Evolutionary conservation across 805 yeast genomes (phyloP), one percentile per base, ranked within the genome.

Genomic region (Yamadazyma laniorum): DNA sequence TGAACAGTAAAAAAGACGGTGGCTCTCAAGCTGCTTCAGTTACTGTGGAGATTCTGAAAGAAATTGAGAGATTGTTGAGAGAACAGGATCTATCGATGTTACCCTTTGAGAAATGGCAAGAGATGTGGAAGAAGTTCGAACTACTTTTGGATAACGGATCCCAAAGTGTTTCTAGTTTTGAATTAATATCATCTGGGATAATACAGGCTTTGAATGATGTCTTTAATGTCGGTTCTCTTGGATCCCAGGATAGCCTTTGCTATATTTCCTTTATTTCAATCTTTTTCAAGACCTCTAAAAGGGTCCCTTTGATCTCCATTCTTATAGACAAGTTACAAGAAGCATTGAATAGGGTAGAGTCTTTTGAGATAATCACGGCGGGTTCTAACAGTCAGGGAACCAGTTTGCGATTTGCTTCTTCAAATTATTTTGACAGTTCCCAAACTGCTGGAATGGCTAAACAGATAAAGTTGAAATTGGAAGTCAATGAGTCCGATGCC

Each of bases 281-380:
- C 1, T 77, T 77, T 34, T 59, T 51, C 18, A 38, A 45, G 3
- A 55, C 52, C 18, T 21, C 35, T 13, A 35, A 45, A 14, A 44
- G 66, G 4, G 65, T 75, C 0, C 62, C 61, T 5, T 51, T 65
- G 3, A 60, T 86, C 16, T 12, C 39, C 5, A 33, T 38, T 16
- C 31, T 46, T 8, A 72, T 86, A 1, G 59, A 61, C 4, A 77
- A 80, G 43, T 61, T 88, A 13, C 93, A 87, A 44, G 89, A 85
- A 39, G 78, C 86, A 0, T 59, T 88, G 16, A 78, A 86, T 1
- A 71, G 95, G 49, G 69, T 79, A 0, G 96, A 89, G 55, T 66
- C 82, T 0, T 85, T 88, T 55, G 83, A 79, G 28, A 77, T 88
- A 13, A 56, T 74, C 1, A 67, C 76, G 0, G 45, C 50, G 11